Evolutionary conservation across 2,329 filamentous ascomycete species (phyloP).

Genomic region (Penicillium sumatraense): DNA sequence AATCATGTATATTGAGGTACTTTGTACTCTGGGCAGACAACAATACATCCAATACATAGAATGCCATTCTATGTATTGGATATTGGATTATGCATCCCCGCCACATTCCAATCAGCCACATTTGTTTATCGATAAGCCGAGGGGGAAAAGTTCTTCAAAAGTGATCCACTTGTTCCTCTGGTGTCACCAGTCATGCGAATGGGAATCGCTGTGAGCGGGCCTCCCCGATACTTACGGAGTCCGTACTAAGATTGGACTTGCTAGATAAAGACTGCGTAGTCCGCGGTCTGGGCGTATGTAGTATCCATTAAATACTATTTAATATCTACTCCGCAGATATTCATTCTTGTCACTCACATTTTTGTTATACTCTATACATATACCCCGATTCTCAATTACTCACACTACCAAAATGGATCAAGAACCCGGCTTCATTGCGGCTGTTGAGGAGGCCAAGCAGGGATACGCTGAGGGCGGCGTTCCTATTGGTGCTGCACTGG

Average conservation of each 20-base stretch:
- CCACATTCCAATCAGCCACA: slow-evolving; percentile 12
- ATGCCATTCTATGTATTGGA: too few species aligned
- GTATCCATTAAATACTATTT: background rate
- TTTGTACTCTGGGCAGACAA: too few species aligned
- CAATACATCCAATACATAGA: too few species aligned
- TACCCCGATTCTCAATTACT: too few species aligned
- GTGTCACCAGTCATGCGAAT: background rate
- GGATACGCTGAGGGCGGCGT: slow-evolving; percentile 63
- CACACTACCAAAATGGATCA: slow-evolving; percentile 39
- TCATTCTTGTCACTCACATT: too few species aligned
- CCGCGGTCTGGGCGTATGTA: slow-evolving; percentile 3
- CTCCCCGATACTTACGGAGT: too few species aligned
- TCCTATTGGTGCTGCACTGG: slow-evolving; percentile 64
- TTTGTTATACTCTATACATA: background rate
- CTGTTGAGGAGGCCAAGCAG: slow-evolving; percentile 61
- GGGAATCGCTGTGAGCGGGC: slow-evolving; percentile 19
- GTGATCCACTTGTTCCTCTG: slow-evolving; percentile 6
- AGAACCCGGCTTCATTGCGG: slow-evolving; percentile 60
- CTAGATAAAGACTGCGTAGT: slow-evolving; percentile 6
- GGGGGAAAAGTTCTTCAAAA: slow-evolving; percentile 17
- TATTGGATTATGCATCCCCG: too few species aligned
- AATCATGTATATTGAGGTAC: too few species aligned
- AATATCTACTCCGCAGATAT: background rate
- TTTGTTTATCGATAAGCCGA: slow-evolving; percentile 33
- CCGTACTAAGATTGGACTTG: background rate